A percentile compares a stretch with the other conserved stretches of the same genome.
Evolutionary conservation across 129 eudicot species (phyloP).

Genomic region (sunflower (Helianthus annuus)): HanXRQr2.0-SUNRISE NC_035434.2:32934049-32934548

Average conservation of each 20-base stretch:
- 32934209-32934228: no score
- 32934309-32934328: constrained; percentile 43
- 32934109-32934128: no score
- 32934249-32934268: neutral
- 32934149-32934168: no score
- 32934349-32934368: constrained; percentile 91
- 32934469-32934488: constrained; percentile 94
- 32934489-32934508: constrained; percentile 88
- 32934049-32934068: no score
- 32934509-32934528: constrained; percentile 90
- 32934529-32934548: constrained; percentile 94
- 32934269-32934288: neutral
- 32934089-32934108: no score
- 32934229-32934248: no score
- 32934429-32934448: constrained; percentile 88
- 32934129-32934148: no score
- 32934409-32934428: constrained; percentile 88
- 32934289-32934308: neutral
- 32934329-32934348: constrained; percentile 83
- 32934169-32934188: no score
- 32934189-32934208: no score
- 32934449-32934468: constrained; percentile 81
- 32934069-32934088: no score
- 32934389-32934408: constrained; percentile 96
- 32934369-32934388: constrained; percentile 82